phyloP scores from a whole-genome alignment of 371 early-diverging fungal species.

The Mortierella sp. region DNA sequence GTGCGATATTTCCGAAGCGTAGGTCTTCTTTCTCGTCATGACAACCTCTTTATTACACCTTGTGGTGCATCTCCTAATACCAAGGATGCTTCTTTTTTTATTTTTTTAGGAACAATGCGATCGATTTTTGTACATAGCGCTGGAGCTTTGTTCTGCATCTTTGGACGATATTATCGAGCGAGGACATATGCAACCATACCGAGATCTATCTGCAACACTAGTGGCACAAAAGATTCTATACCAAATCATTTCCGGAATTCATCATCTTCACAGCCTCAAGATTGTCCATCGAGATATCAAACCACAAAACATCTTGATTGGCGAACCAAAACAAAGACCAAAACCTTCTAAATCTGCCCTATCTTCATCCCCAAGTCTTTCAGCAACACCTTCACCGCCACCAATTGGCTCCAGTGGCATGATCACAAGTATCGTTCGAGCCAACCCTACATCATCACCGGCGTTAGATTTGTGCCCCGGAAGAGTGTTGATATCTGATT shows the following conservation, averaged over 20 bases:
- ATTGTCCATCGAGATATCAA: conserved; percentile 98
- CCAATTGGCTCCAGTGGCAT: conserved; percentile 47
- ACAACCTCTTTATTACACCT: too few species aligned
- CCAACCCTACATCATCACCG: conserved; percentile 29
- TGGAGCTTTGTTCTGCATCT: conserved; percentile 91
- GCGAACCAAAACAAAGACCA: conserved; percentile 64
- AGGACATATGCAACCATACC: conserved; percentile 51
- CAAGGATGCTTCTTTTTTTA: background rate
- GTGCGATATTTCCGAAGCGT: conserved; percentile 93
- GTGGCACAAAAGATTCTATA: conserved; percentile 70
- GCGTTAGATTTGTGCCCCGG: conserved; percentile 53
- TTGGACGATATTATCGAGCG: conserved; percentile 72
- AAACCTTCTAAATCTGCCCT: conserved; percentile 36
- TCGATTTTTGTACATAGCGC: conserved; percentile 94
- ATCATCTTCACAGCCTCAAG: conserved; percentile 91
- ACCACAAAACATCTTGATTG: conserved; percentile 91
- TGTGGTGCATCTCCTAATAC: background rate
- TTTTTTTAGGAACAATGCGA: conserved; percentile 81
- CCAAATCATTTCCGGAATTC: conserved; percentile 87
- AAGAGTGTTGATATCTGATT: conserved; percentile 95
- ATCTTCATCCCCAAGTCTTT: conserved; percentile 9
- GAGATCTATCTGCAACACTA: conserved; percentile 57
- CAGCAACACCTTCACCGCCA: conserved; percentile 24
- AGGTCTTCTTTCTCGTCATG: conserved; percentile 15
- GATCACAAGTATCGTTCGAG: conserved; percentile 54